Evolutionary conservation across 2,329 filamentous ascomycete genomes (phyloP), one percentile per base, ranked within the genome.

Genomic region (Dactylellina sp.): DNA sequence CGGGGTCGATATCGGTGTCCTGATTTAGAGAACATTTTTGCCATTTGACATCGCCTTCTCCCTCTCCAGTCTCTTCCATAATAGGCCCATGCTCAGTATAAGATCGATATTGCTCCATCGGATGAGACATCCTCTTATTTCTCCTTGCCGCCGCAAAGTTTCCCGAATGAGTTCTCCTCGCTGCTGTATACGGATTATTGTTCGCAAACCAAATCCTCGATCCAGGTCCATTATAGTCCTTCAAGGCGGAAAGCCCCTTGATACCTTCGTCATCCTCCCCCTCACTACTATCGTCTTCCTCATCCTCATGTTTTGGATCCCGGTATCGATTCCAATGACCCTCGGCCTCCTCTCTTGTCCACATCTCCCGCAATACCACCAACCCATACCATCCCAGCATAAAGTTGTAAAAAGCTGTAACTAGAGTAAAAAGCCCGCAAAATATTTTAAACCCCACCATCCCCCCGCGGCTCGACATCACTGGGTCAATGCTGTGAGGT

Each of bases 131-230:
- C 24, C 61, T 46, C 28, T 39, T 61, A 47, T 24, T 66, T 49
- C 55, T 66, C 22, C 70, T 74, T 11, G 61, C 47, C 18, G 70
- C 61, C 11, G 61, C 70, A 66, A 55, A 74, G 9, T 24, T 55
- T 2, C 47, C 61, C 0, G 70, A 74, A 66, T 74, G 61, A 6
- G 61, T 74, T 47, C 70, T 47, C 37, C 70, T 66, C 46, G 61
- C 70, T 4, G 70, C 70, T 32, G 61, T 74, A 39, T 74, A 74
- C 7, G 70, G 61, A 46, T 74, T 74, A 32, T 66, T 74, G 44
- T 52, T 65, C 49, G 49, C 61, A 49, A 74, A 74, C 61, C 61
- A 66, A 16, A 25, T 28, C 28, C 39, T 49, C 18, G 70, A 50
- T 12, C 61, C 70, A n/a, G 68, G 53, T 32, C 47, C 53, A 39